Base-by-base conservation (phyloP, 805 yeast genomes). In the Ogataea pignaliae region DNA sequence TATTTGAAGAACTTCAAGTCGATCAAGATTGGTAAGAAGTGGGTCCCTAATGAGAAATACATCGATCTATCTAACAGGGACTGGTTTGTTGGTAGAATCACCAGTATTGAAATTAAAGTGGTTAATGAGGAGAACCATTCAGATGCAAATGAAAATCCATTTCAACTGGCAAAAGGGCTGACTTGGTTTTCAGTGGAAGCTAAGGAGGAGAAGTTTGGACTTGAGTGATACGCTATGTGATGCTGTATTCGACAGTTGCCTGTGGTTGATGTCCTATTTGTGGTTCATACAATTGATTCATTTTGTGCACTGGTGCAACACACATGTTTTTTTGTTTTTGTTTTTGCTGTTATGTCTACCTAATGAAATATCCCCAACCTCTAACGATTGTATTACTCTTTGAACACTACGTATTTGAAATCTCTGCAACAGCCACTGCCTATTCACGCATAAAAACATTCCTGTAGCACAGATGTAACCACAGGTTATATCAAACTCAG, bases 81-180 rank as follows among this genome's bases (percentile, higher is more conserved):
- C 52, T 91, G 96, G 91, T 72, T 90, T 56, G 82, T 91, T 30
- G 96, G 86, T 0, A 69, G 84, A 41, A 79, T 90, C 13, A 54
- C 69, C 10, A 64, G 61, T n/a, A 75, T 90, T 38, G 79, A 78
- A 45, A 76, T 77, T 52, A 70, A 71, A 37, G 56, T 63, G 3
- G 85, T 82, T 3, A 72, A 73, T 0, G 73, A 68, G n/a, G 70
- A 61, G 3, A 73, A 68, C 40, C 65, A 55, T 13, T 54, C 57
- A n/a, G 60, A 59, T 39, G 51, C 59, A 16, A 46, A 42, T 5
- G 68, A 68, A 18, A 88, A 86, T 56, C 93, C 95, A 6, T 87
- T 77, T 61, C 76, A 72, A 37, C 69, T 88, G 39, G 72, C 81
- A 21, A 70, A 69, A 33, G 89, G 89, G 0, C 64, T 78, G 2